Conservation (phyloP, 495 filamentous ascomycete genomes). For the Physcia stellaris region DNA sequence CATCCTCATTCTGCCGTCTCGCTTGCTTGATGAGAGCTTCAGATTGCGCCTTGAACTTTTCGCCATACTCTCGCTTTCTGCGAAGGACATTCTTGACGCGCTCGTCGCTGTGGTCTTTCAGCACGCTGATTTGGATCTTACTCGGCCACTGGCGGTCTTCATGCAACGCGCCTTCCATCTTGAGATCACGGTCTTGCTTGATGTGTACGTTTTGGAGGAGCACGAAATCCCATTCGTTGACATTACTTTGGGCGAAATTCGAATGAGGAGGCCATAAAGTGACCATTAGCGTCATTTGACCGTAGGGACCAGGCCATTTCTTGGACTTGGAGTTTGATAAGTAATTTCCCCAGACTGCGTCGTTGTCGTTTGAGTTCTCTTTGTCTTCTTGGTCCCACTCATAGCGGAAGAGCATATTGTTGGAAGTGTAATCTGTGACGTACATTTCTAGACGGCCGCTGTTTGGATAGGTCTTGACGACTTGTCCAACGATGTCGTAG, state of each 20-base stretch:
- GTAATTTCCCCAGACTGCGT: conserved; percentile 39
- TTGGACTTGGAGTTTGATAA: conserved; percentile 14
- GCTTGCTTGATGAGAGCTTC: conserved; percentile 21
- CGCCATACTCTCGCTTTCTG: conserved; percentile 49
- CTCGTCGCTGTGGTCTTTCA: conserved; percentile 33
- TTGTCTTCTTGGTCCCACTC: conserved; percentile 27
- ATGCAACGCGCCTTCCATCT: conserved; percentile 61
- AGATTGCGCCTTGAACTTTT: conserved; percentile 34
- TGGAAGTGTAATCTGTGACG: conserved; percentile 76
- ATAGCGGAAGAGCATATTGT: conserved; percentile 45
- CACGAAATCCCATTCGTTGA: conserved; percentile 48
- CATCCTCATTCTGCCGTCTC: conserved; percentile 17
- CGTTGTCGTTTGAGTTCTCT: conserved; percentile 21
- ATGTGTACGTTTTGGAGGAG: conserved; percentile 58
- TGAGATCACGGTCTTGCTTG: conserved; percentile 37
- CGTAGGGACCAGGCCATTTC: conserved; percentile 68
- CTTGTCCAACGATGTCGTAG: conserved; percentile 62
- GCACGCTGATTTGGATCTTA: conserved; percentile 37
- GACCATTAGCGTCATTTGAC: conserved; percentile 58
- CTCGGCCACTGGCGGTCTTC: conserved; percentile 39
- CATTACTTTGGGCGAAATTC: conserved; percentile 32
- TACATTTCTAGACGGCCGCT: conserved; percentile 46
- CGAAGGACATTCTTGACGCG: conserved; percentile 46
- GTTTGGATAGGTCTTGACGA: conserved; percentile 49
- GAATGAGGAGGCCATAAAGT: conserved; percentile 62